phyloP scores from a whole-genome alignment of 1,284 basidiomycete species.

The Coriolopsis trogii region DNA sequence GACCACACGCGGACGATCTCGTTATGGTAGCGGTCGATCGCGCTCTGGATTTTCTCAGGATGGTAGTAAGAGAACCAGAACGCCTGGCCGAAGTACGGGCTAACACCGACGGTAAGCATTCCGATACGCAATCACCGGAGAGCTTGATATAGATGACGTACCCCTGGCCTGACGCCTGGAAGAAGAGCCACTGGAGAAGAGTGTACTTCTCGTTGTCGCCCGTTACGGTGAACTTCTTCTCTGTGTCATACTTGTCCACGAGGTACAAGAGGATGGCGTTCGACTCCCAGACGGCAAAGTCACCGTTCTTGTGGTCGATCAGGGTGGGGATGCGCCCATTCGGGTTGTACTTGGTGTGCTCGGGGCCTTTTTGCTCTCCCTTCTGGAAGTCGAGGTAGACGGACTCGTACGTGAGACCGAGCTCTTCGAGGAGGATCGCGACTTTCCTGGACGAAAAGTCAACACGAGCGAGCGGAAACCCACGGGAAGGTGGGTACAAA shows the following conservation, averaged over 20 bases:
- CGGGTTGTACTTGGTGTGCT: conserved; percentile 32
- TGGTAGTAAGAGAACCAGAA: not conserved
- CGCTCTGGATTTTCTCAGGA: not conserved
- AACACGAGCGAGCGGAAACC: conserved; percentile 37
- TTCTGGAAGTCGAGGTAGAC: conserved; percentile 24
- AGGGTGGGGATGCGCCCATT: conserved; percentile 40
- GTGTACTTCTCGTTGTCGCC: conserved; percentile 24
- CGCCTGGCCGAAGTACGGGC: conserved; percentile 14
- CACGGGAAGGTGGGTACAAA: not conserved
- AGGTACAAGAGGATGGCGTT: conserved; percentile 39
- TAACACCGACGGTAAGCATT: not conserved
- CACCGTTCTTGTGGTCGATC: conserved; percentile 37
- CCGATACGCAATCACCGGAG: not conserved
- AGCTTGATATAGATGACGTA: conserved; percentile 1
- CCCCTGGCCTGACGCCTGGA: conserved; percentile 36
- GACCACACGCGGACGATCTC: conserved; percentile 28
- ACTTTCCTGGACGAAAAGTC: conserved; percentile 27
- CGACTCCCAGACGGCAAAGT: conserved; percentile 36
- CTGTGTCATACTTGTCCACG: conserved; percentile 37
- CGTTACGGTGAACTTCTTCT: conserved; percentile 33
- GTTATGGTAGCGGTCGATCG: conserved; percentile 2
- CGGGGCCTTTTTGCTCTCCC: not conserved
- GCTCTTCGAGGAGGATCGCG: conserved; percentile 32
- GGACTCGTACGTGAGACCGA: conserved; percentile 35
- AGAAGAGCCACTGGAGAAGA: conserved; percentile 35